Conservation (phyloP, 768 basidiomycete genomes). For the Strobilomyces echinocephalus region DNA sequence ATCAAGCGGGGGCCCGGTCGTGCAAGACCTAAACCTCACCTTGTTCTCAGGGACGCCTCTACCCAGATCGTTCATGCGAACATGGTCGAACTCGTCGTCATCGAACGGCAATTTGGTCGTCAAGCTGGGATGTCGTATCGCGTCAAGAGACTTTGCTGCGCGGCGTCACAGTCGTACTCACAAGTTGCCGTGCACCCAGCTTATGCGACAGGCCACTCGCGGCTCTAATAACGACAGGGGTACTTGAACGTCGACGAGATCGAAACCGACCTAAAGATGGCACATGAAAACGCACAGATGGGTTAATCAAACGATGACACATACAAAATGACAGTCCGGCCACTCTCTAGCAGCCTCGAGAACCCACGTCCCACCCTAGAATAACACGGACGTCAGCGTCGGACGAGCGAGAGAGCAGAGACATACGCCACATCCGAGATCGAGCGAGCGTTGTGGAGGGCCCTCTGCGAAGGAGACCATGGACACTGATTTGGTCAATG, state of each 20-base stretch:
- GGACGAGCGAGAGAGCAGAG: not conserved
- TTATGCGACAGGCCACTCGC: constrained; percentile 51
- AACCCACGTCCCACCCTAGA: constrained; percentile 64
- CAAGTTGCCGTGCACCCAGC: constrained; percentile 80
- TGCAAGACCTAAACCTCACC: constrained; percentile 29
- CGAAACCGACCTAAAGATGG: constrained; percentile 62
- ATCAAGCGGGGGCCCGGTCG: constrained; percentile 4
- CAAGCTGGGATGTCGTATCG: constrained; percentile 39
- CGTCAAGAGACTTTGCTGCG: constrained; percentile 1
- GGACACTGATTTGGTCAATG: constrained; percentile 51
- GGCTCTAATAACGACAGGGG: constrained; percentile 48
- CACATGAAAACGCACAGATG: constrained; percentile 1
- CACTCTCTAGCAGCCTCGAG: constrained; percentile 70
- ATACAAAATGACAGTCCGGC: constrained; percentile 60
- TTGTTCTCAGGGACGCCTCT: constrained; percentile 73
- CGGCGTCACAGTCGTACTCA: constrained; percentile 31
- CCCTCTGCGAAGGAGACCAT: constrained; percentile 51
- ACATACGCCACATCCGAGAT: constrained; percentile 72
- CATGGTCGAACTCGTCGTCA: constrained; percentile 77
- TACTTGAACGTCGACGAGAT: constrained; percentile 71
- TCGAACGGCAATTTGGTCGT: constrained; percentile 76
- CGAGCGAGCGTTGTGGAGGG: constrained; percentile 51
- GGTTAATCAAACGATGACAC: constrained; percentile 20
- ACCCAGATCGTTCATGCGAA: constrained; percentile 65
- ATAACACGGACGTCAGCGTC: constrained; percentile 1